phyloP scores from a whole-genome alignment of 148 eudicot genomes.

The Polygonum maritimum region DNA sequence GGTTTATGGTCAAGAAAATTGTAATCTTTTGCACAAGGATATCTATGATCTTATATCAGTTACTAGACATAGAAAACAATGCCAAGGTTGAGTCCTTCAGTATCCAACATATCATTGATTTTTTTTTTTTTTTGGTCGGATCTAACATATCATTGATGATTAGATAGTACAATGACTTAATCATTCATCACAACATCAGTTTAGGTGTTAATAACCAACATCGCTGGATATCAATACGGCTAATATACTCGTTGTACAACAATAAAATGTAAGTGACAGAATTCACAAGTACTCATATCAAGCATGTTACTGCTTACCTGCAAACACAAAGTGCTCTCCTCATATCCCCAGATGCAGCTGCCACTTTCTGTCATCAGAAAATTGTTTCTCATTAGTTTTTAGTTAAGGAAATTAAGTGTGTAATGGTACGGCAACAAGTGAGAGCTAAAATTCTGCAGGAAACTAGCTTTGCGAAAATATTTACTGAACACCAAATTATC shows the following conservation, averaged over 20 bases:
- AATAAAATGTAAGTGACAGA: not conserved
- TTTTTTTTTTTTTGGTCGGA: too few species aligned
- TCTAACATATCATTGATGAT: not conserved
- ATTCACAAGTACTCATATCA: not conserved
- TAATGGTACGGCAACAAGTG: not conserved
- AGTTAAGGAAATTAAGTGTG: not conserved
- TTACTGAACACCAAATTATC: not conserved
- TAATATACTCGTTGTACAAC: not conserved
- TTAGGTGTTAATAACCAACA: not conserved
- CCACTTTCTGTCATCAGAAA: slow-evolving; percentile 67
- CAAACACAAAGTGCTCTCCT: slow-evolving; percentile 86
- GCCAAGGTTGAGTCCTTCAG: not conserved
- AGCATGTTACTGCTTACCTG: slow-evolving; percentile 40
- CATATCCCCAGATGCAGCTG: slow-evolving; percentile 95
- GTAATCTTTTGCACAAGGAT: not conserved
- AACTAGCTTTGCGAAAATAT: not conserved
- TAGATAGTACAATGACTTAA: not conserved
- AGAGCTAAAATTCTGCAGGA: not conserved
- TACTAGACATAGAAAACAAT: not conserved
- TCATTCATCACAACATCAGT: not conserved
- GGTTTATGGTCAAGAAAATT: not conserved
- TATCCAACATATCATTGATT: too few species aligned
- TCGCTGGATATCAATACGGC: not conserved
- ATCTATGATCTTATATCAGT: not conserved
- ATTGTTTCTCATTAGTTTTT: not conserved